These are phyloP conservation scores for Chlamydomonas incerta DNA, from an alignment of 139 green algal species.

Conservation along the genomic window DNA sequence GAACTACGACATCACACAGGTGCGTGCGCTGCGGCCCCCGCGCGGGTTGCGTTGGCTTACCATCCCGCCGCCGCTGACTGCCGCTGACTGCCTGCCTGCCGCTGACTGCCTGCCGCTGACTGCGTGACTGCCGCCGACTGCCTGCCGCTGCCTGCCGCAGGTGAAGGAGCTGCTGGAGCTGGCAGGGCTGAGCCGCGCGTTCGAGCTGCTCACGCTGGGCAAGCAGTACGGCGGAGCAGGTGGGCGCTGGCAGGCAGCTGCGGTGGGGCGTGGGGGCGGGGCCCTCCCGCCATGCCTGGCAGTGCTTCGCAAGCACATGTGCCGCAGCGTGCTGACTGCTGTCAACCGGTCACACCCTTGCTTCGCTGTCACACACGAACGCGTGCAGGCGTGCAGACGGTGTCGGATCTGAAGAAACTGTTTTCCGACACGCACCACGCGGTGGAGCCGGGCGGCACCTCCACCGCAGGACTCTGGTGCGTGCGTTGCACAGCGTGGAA, in stretches of 20 bases:
- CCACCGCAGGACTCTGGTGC: background rate
- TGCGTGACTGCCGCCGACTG: too few relatives aligned
- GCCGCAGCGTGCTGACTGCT: too few relatives aligned
- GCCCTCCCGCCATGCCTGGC: too few relatives aligned
- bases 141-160: background rate
- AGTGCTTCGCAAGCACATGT: too few relatives aligned
- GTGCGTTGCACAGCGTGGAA: too few relatives aligned
- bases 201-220: conserved; percentile 18
- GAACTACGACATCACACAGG: background rate
- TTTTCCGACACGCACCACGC: background rate
- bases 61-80: too few relatives aligned
- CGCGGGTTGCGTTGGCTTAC: too few relatives aligned
- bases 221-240: conserved; percentile 17
- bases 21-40: background rate
- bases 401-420: background rate
- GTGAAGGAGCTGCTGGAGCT: conserved; percentile 9
- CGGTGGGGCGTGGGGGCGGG: too few relatives aligned
- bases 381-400: background rate
- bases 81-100: too few relatives aligned
- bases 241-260: background rate
- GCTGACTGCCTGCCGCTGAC: too few relatives aligned
- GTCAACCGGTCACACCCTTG: background rate
- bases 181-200: background rate
- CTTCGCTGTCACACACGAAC: too few relatives aligned
- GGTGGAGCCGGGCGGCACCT: background rate